These are phyloP conservation scores for Buxus sempervirens DNA, from an alignment of 164 flowering plant genomes.

Conservation along the genomic window DNA sequence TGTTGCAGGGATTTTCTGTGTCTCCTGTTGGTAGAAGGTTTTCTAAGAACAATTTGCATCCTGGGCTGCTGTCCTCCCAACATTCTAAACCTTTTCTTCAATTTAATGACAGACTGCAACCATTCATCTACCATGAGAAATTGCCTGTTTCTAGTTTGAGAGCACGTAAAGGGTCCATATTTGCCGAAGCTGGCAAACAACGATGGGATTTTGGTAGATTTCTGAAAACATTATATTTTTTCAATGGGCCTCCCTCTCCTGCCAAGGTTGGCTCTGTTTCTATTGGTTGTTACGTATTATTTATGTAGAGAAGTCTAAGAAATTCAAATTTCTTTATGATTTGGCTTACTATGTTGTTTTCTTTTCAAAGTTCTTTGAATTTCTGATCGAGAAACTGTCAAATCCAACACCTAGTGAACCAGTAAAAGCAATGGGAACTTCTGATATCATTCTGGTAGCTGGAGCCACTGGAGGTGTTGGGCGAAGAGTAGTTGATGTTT, in stretches of 20 bases:
- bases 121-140: constrained; percentile 17
- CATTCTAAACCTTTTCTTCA: constrained; percentile 59
- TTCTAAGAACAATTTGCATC: constrained; percentile 26
- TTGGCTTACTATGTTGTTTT: constrained; percentile 24
- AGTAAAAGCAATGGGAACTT: constrained; percentile 53
- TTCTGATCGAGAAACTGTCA: constrained; percentile 56
- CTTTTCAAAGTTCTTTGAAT: constrained; percentile 63
- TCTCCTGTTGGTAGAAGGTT: constrained; percentile 29
- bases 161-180: constrained; percentile 29
- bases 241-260: constrained; percentile 91
- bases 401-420: constrained; percentile 50
- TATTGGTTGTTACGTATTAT: constrained; percentile 2
- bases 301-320: not conserved
- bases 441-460: constrained; percentile 68
- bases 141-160: constrained; percentile 21
- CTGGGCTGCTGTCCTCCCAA: constrained; percentile 26
- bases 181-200: constrained; percentile 51
- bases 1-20: constrained; percentile 43
- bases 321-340: not conserved
- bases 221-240: constrained; percentile 71
- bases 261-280: constrained; percentile 52
- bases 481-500: constrained; percentile 76
- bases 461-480: constrained; percentile 99
- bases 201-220: constrained; percentile 94
- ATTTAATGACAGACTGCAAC: constrained; percentile 33